phyloP scores from a whole-genome alignment of 192 early-diverging fungal genomes.

The Coemansia sp. region DNA sequence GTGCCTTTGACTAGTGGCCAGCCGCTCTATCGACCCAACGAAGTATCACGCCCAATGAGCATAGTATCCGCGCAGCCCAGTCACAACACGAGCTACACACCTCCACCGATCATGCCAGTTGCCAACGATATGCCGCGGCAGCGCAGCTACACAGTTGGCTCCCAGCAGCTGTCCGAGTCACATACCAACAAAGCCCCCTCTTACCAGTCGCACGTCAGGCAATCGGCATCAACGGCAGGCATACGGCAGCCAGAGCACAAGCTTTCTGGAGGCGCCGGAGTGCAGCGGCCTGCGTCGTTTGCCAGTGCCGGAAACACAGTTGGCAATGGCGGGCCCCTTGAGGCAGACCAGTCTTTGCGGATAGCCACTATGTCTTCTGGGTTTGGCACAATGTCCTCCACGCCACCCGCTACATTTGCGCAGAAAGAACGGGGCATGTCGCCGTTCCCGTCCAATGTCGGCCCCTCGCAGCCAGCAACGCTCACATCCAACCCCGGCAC shows the following conservation, averaged over 20 bases:
- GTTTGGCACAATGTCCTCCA: constrained; percentile 36
- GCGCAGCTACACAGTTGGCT: constrained; percentile 38
- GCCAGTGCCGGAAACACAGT: constrained; percentile 15
- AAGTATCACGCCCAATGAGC: neutral
- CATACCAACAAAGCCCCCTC: neutral
- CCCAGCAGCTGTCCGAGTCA: neutral
- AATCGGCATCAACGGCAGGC: constrained; percentile 7
- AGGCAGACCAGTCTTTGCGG: constrained; percentile 12
- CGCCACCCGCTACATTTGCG: constrained; percentile 34
- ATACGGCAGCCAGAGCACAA: constrained; percentile 1
- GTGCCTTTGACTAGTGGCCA: neutral
- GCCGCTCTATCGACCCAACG: neutral
- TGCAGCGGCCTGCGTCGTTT: constrained; percentile 37
- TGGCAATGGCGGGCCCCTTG: neutral
- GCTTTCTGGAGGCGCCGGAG: neutral
- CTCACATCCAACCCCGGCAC: neutral
- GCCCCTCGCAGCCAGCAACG: constrained; percentile 14
- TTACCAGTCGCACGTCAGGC: constrained; percentile 5
- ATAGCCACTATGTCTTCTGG: constrained; percentile 18
- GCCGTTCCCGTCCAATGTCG: constrained; percentile 50
- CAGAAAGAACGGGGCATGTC: constrained; percentile 43
- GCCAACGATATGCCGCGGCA: constrained; percentile 15
- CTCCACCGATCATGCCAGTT: neutral
- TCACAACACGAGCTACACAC: neutral
- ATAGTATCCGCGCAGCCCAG: neutral